A percentile compares a stretch with the other conserved stretches of the same genome.
Conservation (phyloP, 2,329 filamentous ascomycete species). For the Aspergillus tamarii region DNA sequence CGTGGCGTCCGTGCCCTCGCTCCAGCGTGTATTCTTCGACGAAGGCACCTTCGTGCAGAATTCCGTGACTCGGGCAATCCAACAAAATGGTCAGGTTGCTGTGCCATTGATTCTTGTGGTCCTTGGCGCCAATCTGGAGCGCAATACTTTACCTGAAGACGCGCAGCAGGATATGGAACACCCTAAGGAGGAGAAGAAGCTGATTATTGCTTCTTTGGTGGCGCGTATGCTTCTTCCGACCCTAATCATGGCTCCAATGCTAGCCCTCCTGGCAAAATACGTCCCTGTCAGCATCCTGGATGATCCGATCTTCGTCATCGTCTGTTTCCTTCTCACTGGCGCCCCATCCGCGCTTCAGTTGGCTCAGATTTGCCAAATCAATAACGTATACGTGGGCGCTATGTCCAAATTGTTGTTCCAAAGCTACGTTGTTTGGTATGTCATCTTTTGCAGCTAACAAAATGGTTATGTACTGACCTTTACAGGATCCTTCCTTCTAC, state of each 20-base stretch:
- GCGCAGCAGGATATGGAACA: conserved; percentile 71
- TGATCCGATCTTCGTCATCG: conserved; percentile 96
- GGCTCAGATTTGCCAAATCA: conserved; percentile 98
- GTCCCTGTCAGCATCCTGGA: conserved; percentile 91
- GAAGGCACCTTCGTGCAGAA: conserved; percentile 89
- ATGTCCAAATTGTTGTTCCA: conserved; percentile 95
- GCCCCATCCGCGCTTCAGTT: conserved; percentile 92
- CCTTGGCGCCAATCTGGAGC: conserved; percentile 88
- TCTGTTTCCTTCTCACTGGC: conserved; percentile 93
- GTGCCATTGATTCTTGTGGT: conserved; percentile 96
- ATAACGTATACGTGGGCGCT: conserved; percentile 90
- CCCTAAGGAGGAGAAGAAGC: conserved; percentile 66
- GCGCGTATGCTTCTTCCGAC: conserved; percentile 93
- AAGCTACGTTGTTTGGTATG: conserved; percentile 90
- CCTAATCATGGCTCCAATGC: conserved; percentile 84
- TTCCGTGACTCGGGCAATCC: conserved; percentile 85
- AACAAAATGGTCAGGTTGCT: conserved; percentile 84
- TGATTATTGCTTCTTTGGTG: conserved; percentile 82
- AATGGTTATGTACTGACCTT: conserved; percentile 16
- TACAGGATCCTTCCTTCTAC: conserved; percentile 89
- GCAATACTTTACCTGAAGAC: conserved; percentile 78
- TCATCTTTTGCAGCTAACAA: not conserved
- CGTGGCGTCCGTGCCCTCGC: conserved; percentile 80
- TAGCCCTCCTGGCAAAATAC: conserved; percentile 86
- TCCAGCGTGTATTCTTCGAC: conserved; percentile 86